Percentiles rank a stretch among this genome's conserved stretches.
These are phyloP conservation scores for Clarireedia paspali DNA, from an alignment of 2,329 filamentous ascomycete genomes.

Conservation along the genomic window DNA sequence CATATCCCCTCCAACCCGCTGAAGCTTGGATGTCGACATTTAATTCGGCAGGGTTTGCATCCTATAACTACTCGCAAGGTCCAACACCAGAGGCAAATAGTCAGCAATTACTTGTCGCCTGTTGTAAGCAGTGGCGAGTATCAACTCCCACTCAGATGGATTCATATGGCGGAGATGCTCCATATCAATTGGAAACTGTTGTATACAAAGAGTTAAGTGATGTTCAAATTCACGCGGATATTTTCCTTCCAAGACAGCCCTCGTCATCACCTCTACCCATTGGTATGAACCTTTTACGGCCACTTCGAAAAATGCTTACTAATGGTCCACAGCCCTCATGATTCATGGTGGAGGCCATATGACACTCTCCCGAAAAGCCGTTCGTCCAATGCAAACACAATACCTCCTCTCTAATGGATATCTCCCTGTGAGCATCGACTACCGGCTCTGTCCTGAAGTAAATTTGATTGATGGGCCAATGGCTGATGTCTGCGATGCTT, in stretches of 20 bases:
- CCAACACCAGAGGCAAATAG: slow-evolving; percentile 11
- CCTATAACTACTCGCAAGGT: slow-evolving; percentile 14
- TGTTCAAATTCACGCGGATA: slow-evolving; percentile 1
- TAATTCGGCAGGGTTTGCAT: slow-evolving; percentile 9
- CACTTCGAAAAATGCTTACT: not conserved
- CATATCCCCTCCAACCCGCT: not conserved
- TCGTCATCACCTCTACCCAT: not conserved
- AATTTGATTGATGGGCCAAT: slow-evolving; percentile 39
- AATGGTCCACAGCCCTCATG: not conserved
- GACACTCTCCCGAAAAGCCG: slow-evolving; percentile 4
- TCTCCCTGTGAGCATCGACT: slow-evolving; percentile 42
- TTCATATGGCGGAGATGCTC: not conserved
- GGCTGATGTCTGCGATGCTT: slow-evolving; percentile 36
- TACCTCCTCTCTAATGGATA: slow-evolving; percentile 27
- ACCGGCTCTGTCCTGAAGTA: slow-evolving; percentile 42
- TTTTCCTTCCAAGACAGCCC: not conserved
- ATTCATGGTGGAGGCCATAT: slow-evolving; percentile 9
- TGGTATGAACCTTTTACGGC: not conserved
- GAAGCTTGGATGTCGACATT: slow-evolving; percentile 13
- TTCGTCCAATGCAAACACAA: slow-evolving; percentile 17
- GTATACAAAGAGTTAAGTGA: not conserved
- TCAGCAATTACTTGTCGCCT: slow-evolving; percentile 7
- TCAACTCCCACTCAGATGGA: not conserved
- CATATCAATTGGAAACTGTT: not conserved
- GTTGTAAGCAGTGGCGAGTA: not conserved